These are phyloP conservation scores for Corynascus novoguineensis DNA, from an alignment of 495 filamentous ascomycete species.

Conservation along the genomic window DNA sequence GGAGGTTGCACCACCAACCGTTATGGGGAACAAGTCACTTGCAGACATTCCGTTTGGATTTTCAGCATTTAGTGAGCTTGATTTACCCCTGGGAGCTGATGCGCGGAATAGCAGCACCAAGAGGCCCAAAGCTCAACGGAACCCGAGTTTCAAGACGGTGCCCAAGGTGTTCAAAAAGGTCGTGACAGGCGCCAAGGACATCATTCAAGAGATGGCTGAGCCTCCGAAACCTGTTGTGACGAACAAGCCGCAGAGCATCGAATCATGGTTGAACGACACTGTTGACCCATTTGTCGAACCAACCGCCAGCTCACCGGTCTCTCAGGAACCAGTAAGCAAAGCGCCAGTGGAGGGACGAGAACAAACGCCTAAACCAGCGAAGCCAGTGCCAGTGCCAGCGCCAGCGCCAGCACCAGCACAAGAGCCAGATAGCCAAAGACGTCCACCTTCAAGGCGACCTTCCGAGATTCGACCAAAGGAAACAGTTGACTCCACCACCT, in stretches of 20 bases:
- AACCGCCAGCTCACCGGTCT: conserved; percentile 20
- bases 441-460: neutral
- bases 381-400: neutral
- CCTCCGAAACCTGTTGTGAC: conserved; percentile 38
- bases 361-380: neutral
- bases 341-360: neutral
- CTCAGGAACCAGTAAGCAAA: neutral
- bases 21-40: conserved; percentile 41
- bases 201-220: conserved; percentile 48
- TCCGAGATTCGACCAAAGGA: conserved; percentile 7
- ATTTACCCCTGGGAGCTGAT: conserved; percentile 42
- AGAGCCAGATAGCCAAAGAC: neutral
- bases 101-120: conserved; percentile 33
- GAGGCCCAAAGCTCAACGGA: conserved; percentile 41
- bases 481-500: neutral
- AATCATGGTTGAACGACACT: conserved; percentile 70
- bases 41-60: conserved; percentile 52
- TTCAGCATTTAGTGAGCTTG: conserved; percentile 55
- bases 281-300: conserved; percentile 66
- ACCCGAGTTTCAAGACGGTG: conserved; percentile 45
- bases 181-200: conserved; percentile 49
- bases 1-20: conserved; percentile 33
- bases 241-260: conserved; percentile 57
- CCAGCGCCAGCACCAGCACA: neutral
- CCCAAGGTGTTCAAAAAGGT: conserved; percentile 53